Evolutionary conservation across 2,329 filamentous ascomycete species (phyloP), one percentile per base, ranked within the genome.

Genomic region (Pleomassaria siparia): DNA sequence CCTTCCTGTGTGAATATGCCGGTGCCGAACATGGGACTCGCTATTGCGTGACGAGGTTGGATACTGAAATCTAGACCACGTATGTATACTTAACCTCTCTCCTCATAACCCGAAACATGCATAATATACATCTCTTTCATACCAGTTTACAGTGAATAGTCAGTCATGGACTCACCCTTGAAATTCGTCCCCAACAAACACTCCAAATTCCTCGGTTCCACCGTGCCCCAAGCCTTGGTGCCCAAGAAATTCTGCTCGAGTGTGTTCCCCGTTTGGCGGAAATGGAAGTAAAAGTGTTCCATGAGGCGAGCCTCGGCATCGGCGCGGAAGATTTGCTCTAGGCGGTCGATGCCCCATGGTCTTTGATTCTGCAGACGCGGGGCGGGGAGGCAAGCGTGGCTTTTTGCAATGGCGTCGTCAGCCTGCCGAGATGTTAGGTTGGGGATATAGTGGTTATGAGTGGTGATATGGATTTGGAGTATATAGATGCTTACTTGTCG

Each of bases 1-100:
- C 72, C 74, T 47, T 75, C 71, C 25, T 64, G 65, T 4, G 71
- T 74, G 53, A 76, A 76, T 47, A 65, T 66, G 49, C 70, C 71
- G 20, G 63, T 50, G 3, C 74, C 73, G 12, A 76, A 63, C 32
- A 74, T 51, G 4, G 68, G 70, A 28, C 58, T 58, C n/a, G 74
- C 70, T 15, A 62, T 61, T 4, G 46, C 45, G 50, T 64, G 66
- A 6, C 71, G 58, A 11, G 64, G 52, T 0, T 68, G 66, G 8
- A 74, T 55, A 3, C 65, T 59, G 64, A 72, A 76, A 39, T 75
- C 73, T 61, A 28, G 51, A 32, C 7, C 7, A 26, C 28, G 7
- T 30, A 30, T 9, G 20, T 35, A 4, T 8, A 25, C n/a, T 36
- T 32, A 46, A 36, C 16, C 16, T 16, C 29, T n/a, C 40, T 18